Percentiles rank a stretch among this genome's conserved stretches.
Evolutionary conservation across 768 basidiomycete genomes (phyloP).

Genomic region (Leccinum longicurvipes): DNA sequence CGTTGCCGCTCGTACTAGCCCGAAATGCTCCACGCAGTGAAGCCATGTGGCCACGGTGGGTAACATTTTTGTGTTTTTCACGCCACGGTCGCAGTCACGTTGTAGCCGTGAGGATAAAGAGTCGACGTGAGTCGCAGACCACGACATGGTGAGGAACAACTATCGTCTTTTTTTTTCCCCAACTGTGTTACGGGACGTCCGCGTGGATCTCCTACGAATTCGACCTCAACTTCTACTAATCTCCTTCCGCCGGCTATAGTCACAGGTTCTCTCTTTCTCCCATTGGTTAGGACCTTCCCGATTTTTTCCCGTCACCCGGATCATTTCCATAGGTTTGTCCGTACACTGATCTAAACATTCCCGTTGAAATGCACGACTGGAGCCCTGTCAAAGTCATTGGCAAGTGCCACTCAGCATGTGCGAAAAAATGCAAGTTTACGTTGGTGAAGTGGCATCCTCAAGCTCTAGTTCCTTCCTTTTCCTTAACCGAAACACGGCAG

Average conservation of each 20-base stretch:
- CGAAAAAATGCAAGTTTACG: conserved; percentile 20
- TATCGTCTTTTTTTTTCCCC: too few relatives aligned
- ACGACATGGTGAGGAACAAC: too few relatives aligned
- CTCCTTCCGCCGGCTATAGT: too few relatives aligned
- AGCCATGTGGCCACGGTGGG: conserved; percentile 3
- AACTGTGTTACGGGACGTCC: too few relatives aligned
- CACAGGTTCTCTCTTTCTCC: conserved; percentile 1
- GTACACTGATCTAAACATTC: too few relatives aligned
- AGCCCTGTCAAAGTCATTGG: conserved; percentile 2
- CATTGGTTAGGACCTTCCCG: conserved; percentile 23
- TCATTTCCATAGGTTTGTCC: conserved; percentile 18
- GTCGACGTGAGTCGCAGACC: too few relatives aligned
- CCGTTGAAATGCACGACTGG: conserved; percentile 7
- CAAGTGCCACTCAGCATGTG: neutral
- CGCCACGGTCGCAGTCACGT: neutral
- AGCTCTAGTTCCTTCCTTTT: conserved; percentile 15
- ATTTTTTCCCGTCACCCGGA: conserved; percentile 20
- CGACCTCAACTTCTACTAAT: too few relatives aligned
- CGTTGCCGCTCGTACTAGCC: neutral
- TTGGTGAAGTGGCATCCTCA: conserved; percentile 16
- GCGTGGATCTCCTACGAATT: too few relatives aligned
- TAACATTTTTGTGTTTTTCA: neutral
- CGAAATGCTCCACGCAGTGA: conserved; percentile 1
- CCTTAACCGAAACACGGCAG: conserved; percentile 22
- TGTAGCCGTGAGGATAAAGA: too few relatives aligned